phyloP scores from a whole-genome alignment of 352 stramenopile species.

The Phytopythium oedochilum region DNA sequence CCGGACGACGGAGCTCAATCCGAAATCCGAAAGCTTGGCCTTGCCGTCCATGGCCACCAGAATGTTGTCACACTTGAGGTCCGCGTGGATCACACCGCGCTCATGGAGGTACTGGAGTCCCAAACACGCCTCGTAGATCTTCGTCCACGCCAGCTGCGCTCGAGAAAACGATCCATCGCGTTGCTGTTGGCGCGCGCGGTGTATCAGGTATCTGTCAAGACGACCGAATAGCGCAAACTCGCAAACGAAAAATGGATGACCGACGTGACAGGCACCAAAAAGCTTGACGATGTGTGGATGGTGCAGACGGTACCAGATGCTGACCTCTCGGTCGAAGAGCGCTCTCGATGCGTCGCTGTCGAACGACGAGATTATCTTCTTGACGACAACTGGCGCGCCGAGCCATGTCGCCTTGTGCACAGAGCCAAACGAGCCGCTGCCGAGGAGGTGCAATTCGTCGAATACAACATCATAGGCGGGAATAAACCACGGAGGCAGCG shows the following conservation, averaged over 20 bases:
- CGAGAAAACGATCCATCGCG: not conserved
- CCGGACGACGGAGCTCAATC: slow-evolving; percentile 10
- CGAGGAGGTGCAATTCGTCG: not conserved
- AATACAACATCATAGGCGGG: not conserved
- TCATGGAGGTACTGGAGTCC: slow-evolving; percentile 16
- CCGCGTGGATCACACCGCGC: slow-evolving; percentile 14
- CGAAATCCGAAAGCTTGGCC: slow-evolving; percentile 20
- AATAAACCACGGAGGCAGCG: not conserved
- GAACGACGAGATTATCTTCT: slow-evolving; percentile 5
- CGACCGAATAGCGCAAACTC: slow-evolving; percentile 7
- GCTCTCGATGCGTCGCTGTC: not conserved
- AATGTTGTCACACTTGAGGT: slow-evolving; percentile 28
- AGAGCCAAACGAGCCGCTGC: not conserved
- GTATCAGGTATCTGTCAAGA: slow-evolving; percentile 11
- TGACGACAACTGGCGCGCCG: slow-evolving; percentile 8
- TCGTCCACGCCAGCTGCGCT: slow-evolving; percentile 7
- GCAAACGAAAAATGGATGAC: slow-evolving; percentile 20
- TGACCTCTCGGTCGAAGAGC: slow-evolving; percentile 18
- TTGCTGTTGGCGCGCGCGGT: not conserved
- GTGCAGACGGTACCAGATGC: slow-evolving; percentile 22
- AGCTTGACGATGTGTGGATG: slow-evolving; percentile 10
- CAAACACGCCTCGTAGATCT: slow-evolving; percentile 16
- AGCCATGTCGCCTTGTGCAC: slow-evolving; percentile 7
- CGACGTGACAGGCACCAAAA: slow-evolving; percentile 16
- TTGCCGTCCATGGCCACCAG: slow-evolving; percentile 8